Base-by-base conservation (phyloP, 176 grass and related monocot genomes). In the Zoysia pacifica region DNA sequence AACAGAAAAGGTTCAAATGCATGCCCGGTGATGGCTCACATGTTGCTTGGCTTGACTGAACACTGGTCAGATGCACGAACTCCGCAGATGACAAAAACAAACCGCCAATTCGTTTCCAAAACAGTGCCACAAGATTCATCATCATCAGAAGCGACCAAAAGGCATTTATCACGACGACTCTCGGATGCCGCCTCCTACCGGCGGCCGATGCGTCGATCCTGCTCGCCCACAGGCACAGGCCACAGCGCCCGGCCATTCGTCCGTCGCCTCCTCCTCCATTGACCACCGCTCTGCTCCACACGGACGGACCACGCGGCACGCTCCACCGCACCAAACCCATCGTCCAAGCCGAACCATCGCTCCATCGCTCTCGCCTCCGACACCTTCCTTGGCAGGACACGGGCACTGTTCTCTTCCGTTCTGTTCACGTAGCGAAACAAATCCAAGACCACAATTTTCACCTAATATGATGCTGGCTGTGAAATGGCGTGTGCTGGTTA, bases 161-260 rank as follows among this genome's bases (percentile, higher is more conserved):
- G 76, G 6, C 70, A 84, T 80, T 80, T n/a, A 84, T 84, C 76
- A 46, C 70, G 76, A 40, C 19, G 53, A 48, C 63, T 69, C 52
- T 37, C 36, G 49, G 73, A 55, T 60, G 14, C 35, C 40, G 65
- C 80, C 62, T 79, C 72, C 15, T 62, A n/a, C 62, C 5, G 9
- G 2, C 52, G 16, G 28, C 28, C 28, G 45, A 65, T 59, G 38
- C 51, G 50, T 37, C 62, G 39, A 41, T 62, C 13, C 28, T 28
- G 28, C 28, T 28, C 28, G 28, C 28, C 28, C 28, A 28, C 28
- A 28, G 28, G 28, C 28, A 28, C 28, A 28, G 62, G 37, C 76
- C 48, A 52, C 47, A 10, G 5, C 16, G 65, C 52, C 47, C 28
- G 77, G 13, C 60, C 7, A 36, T 3, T 47, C 47, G 62, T 51